Evolutionary conservation across 768 basidiomycete species (phyloP), one percentile per base, ranked within the genome.

Genomic region (Trametes villosa): DNA sequence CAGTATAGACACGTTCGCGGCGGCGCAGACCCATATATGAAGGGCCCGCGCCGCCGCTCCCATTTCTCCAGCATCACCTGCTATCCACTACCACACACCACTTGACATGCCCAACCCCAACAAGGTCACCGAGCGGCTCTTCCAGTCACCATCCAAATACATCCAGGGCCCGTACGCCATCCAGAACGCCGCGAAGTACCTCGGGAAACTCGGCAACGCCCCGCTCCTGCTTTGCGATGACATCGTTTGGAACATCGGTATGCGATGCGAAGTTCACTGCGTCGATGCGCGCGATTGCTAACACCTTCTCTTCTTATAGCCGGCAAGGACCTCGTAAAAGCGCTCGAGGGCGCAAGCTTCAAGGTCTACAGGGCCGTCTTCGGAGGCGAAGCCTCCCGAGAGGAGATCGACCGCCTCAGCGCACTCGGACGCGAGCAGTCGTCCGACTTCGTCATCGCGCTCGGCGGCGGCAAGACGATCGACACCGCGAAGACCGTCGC

Each of bases 91-190:
- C 53, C 54, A 41, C 48, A 38, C 44, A 24, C 38, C n/a, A 55
- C 44, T 9, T 31, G 12, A 61, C 48, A 67, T 67, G 66, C 60
- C 61, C 8, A 67, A 67, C 61, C 63, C 66, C 9, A 61, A 68
- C 50, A 58, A 65, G 20, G 62, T 71, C 63, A 70, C 70, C 1
- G 72, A 73, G 46, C 53, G 68, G 27, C 57, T 71, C 58, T 73
- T 73, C 64, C 72, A 73, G 62, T 73, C 72, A 6, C 72, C 72
- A 2, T 70, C 69, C 27, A 73, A 73, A 64, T 73, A 73, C 66
- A 73, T 73, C 31, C 72, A 73, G 57, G 72, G 72, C 13, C 72
- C 72, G 1, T 65, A 69, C 44, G 72, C 72, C 38, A 70, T 73
- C 58, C 68, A 70, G 27, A 71, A 73, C 42, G 72, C 70, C 1